Evolutionary conservation across 768 basidiomycete species (phyloP).

Genomic region (Termitomyces sp.): DNA sequence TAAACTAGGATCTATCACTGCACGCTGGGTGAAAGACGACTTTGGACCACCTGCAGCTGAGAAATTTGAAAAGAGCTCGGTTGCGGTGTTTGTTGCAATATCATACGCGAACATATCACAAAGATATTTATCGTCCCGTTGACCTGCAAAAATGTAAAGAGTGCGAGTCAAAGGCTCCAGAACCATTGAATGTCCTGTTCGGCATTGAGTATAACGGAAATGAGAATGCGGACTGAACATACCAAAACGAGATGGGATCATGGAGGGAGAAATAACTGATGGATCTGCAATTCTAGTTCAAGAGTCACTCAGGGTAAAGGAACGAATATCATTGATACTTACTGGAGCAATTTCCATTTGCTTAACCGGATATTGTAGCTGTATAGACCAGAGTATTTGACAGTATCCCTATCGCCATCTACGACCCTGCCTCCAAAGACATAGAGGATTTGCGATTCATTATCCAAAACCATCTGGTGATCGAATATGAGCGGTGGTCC

Average conservation of each 20-base stretch:
- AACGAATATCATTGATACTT: slow-evolving; percentile 18
- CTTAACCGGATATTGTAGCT: slow-evolving; percentile 62
- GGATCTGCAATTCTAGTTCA: slow-evolving; percentile 20
- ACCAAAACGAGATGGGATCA: slow-evolving; percentile 62
- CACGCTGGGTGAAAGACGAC: slow-evolving; percentile 69
- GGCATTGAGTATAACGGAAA: not conserved
- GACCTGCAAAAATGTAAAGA: slow-evolving; percentile 72
- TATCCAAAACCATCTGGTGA: slow-evolving; percentile 78
- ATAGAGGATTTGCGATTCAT: slow-evolving; percentile 64
- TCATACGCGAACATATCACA: slow-evolving; percentile 78
- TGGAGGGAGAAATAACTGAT: slow-evolving; percentile 25
- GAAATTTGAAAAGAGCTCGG: slow-evolving; percentile 62
- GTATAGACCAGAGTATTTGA: slow-evolving; percentile 68
- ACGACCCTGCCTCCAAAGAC: slow-evolving; percentile 73
- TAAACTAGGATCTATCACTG: slow-evolving; percentile 56
- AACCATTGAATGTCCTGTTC: slow-evolving; percentile 75
- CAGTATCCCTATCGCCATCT: slow-evolving; percentile 53
- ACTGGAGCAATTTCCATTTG: slow-evolving; percentile 70
- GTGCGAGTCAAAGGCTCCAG: slow-evolving; percentile 53
- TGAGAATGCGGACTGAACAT: slow-evolving; percentile 8
- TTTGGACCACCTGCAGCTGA: slow-evolving; percentile 59
- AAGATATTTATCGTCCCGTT: slow-evolving; percentile 59
- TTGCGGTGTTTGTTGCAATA: slow-evolving; percentile 48
- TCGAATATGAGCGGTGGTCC: slow-evolving; percentile 75
- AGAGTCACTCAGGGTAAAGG: not conserved